Base-by-base conservation (phyloP, 225 moss, liverwort and hornwort species). In the Polytrichum formosum region DNA sequence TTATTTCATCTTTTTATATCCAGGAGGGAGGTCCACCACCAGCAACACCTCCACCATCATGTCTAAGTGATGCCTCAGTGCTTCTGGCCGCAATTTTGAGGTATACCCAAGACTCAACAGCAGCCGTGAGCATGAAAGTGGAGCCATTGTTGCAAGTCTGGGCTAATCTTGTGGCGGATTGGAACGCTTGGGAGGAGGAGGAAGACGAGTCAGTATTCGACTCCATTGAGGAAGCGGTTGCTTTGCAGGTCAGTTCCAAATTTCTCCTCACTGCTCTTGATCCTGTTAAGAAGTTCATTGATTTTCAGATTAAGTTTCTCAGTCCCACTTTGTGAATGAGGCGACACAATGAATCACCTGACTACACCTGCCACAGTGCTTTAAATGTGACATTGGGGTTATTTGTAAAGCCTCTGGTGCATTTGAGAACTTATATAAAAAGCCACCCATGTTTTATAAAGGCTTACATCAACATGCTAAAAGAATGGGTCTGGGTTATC, bases 161-260 rank as follows among this genome's bases (percentile, higher is more conserved):
- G 93, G 89, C 87, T 69, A 89, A 93, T 81, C 69, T 93, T 61
- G 87, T 93, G 26, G 70, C 91, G 63, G 93, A 93, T 74, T 93
- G 93, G 91, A 89, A 78, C 67, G 91, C 91, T 20, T 91, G 93
- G 93, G 89, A 89, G 74, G 91, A 89, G 68, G 80, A 85, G 75
- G 93, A 91, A 73, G 91, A 91, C 76, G 91, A 93, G 76, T 66
- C 85, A 1, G 91, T 91, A 59, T 93, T 93, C n/a, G 93, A 93
- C 28, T 85, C 87, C 18, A 89, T 89, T 66, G 91, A 91, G 71
- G 93, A 89, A 81, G 89, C 89, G 61, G 77, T 93, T 69, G 75
- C 89, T 74, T 46, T 93, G 68, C 89, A 93, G 75, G 91, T 91
- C 56, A 76, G 81, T 91, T 26, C 33, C 6, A 68, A 64, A 73